Evolutionary conservation across 768 basidiomycete genomes (phyloP).

Genomic region (Lenzites betulinus): DNA sequence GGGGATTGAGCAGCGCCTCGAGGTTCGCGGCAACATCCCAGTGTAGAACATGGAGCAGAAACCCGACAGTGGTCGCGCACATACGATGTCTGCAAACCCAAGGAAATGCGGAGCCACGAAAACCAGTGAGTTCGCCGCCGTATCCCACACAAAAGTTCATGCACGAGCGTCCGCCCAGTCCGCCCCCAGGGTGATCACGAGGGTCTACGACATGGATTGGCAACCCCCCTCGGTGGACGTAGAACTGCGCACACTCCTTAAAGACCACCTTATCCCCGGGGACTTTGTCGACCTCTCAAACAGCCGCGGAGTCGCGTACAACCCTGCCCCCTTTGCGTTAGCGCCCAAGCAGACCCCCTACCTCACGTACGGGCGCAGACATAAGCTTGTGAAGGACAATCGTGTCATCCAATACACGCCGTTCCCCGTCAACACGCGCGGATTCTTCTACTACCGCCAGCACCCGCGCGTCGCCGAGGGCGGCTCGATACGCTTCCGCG

Average conservation of each 20-base stretch:
- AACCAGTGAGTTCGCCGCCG: too few relatives aligned
- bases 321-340: not conserved
- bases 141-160: too few relatives aligned
- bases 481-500: slow-evolving; percentile 7
- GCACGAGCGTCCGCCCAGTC: too few relatives aligned
- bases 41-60: too few relatives aligned
- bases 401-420: not conserved
- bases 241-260: not conserved
- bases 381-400: not conserved
- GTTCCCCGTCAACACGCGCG: slow-evolving; percentile 9
- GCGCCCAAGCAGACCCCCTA: not conserved
- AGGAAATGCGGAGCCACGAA: too few relatives aligned
- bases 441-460: slow-evolving; percentile 7
- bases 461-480: not conserved
- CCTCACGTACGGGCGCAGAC: not conserved
- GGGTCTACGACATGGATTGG: too few relatives aligned
- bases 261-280: not conserved
- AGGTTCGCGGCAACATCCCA: too few relatives aligned
- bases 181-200: too few relatives aligned
- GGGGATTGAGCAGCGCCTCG: too few relatives aligned
- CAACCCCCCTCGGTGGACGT: not conserved
- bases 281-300: not conserved
- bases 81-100: too few relatives aligned
- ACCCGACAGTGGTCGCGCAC: too few relatives aligned
- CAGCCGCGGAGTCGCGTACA: not conserved